Evolutionary conservation across 2,329 filamentous ascomycete genomes (phyloP), one percentile per base, ranked within the genome.

Genomic region (Penicillium frequentans): DNA sequence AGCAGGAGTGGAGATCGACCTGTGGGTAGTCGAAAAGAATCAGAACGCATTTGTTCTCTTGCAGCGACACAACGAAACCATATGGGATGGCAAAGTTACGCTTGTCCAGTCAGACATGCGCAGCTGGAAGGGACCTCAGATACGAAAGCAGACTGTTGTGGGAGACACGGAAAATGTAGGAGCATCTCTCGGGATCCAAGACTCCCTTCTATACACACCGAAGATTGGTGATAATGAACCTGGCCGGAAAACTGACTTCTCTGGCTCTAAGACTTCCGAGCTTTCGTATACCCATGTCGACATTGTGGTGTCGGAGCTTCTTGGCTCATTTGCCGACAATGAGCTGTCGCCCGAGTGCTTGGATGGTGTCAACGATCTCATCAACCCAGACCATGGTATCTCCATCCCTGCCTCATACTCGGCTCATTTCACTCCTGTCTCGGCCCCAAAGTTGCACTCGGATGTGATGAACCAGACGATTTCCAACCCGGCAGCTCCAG

Each of bases 101-200:
- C 85, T 99, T 31, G 88, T 98, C 63, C 96, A 96, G 77, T 96
- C 92, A 1, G 95, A 99, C 73, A 99, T 99, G 95, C 88, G 95
- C 49, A 89, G 89, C 58, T 99, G 96, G 96, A 90, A 90, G 68
- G 96, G 96, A 0, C 93, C 93, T 1, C 65, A 58, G 19, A 66
- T 71, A 52, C 67, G 55, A 58, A 70, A 59, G 51, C 64, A 63
- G 24, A 54, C 61, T 44, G 52, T 59, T 26, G 57, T 64, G 35
- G 49, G 52, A 42, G 47, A 56, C 7, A 52, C 60, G 23, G 65
- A 63, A 35, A 63, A 67, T 2, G 70, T 75, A 31, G 73, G 72
- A 16, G 69, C 76, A 62, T 68, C 72, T 10, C 63, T 73, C 11
- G 71, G 71, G 1, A 71, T 72, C 37, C 64, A 72, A 26, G 54